Base-by-base conservation (phyloP, 306 rosid genomes). In the Begonia fuchsioides region DNA sequence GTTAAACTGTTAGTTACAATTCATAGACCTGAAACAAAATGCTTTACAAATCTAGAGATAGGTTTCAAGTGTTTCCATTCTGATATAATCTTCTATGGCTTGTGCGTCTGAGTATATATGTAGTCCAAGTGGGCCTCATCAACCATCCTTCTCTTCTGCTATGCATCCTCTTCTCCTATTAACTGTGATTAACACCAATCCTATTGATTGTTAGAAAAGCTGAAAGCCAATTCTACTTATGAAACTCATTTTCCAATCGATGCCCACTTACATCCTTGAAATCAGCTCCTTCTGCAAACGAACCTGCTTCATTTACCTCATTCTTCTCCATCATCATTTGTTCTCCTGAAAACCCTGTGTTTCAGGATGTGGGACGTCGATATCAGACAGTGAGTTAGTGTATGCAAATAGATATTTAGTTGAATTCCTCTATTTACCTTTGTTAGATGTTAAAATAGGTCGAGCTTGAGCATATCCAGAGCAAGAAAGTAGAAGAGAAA, bases 71-170 rank as follows among this genome's bases (percentile, higher is more conserved):
- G 26, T 19, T 19, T 19, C 26, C 26, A 26, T 15, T 32, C 16
- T 10, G 38, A 15, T 49, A 47, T 62, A 69, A 32, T 13, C 9
- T 1, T 52, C 54, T 69, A 80, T 49, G 86, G 93, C 55, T 69
- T 65, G 35, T 53, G 74, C 51, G 74, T 58, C 48, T 86, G 86
- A 38, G 93, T 86, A 62, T 86, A 79, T 51, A 86, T 83, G 69
- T 86, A 86, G 64, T 86, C 96, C 78, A 86, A 72, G 66, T 86
- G 93, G 7, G 81, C 86, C 49, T 86, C 79, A 32, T 61, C 66
- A 54, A 66, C 62, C 79, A 82, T 74, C 69, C 83, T 86, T 57
- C 82, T 72, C 51, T 50, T 55, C n/a, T 3, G 47, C 55, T 79
- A 68, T 20, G 50, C 73, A 49, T 68, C 62, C 58, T 68, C 81